Base-by-base conservation (phyloP, 768 basidiomycete species). In the Rhizopogon salebrosus region DNA sequence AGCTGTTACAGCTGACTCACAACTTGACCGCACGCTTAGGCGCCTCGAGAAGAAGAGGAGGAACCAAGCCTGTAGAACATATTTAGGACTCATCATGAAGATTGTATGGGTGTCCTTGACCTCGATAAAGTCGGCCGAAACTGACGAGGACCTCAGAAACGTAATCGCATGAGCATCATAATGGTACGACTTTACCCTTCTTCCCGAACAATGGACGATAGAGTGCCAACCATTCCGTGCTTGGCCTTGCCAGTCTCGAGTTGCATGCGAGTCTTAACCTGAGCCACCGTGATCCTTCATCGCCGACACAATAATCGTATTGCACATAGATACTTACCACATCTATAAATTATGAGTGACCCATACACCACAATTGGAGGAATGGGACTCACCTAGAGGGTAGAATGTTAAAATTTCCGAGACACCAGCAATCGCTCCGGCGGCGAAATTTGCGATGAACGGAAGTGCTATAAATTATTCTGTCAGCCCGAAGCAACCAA, bases 191-290 rank as follows among this genome's bases (percentile, higher is more conserved):
- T 60, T 46, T 60, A 97, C 95, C 95, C 97, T 78, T 99, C 95
- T 64, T 91, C 78, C 49, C 79, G 84, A 23, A 99, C 73, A 64
- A 99, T 98, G 13, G 84, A 77, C 54, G 74, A 75, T 70, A 99
- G 85, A 27, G 83, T 91, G 40, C 91, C 88, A 22, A 97, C 75
- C 61, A 98, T 80, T 6, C 94, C 90, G 53, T 81, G 75, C 41
- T 80, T 70, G 34, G 77, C 71, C 71, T 89, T 91, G 3, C 92
- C 92, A 4, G 85, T 89, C 66, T 90, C 88, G n/a, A 99, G 78
- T 67, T 99, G 97, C 85, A 98, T 95, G 24, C 97, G 90, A 20
- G 97, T 99, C 75, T 99, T 98, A 66, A 98, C 93, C 90, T 93
- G 64, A 40, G 54, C 36, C 40, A 57, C 53, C n/a, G n/a, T n/a